Evolutionary conservation across 331 rosid species (phyloP), one percentile per base, ranked within the genome.

Genomic region (Stylosanthes scabra): DNA sequence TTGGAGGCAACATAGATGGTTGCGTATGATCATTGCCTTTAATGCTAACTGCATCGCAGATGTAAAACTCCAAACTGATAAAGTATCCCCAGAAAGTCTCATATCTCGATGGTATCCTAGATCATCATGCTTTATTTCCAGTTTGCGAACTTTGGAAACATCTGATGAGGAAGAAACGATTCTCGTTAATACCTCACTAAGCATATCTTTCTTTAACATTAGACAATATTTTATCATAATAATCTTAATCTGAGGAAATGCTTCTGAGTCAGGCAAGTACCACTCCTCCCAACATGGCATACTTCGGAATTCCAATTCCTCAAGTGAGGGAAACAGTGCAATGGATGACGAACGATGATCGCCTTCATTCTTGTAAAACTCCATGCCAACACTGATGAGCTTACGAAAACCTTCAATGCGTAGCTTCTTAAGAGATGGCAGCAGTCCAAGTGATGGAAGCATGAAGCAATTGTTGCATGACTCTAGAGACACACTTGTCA

Each of bases 211-310:
- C 0, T 5, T 15, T 8, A 77, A 41, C 8, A 34, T 70, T 6
- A 41, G 71, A 14, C 82, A 78, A 3, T 28, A 49, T 2, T 0
- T 0, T 3, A 78, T 14, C 1, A 1, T 2, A 64, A 78, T 68
- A 7, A 9, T 6, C 34, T 64, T 12, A 13, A 78, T 78, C 8
- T 42, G 34, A 42, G 72, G 77, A 40, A 78, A 78, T 29, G 56
- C 63, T 31, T 57, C 29, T 1, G 12, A 25, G 3, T 13, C 69
- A n/a, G 2, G 6, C 3, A 8, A 20, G 34, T 3, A n/a, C 34
- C 59, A 59, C 75, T 28, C 71, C 52, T 78, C 62, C 80, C 83
- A 82, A 13, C 59, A 16, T 9, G 79, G 8, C 83, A 78, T 74
- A 11, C 54, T 10, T 28, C 6, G 4, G 28, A 82, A 78, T 37